Percentiles rank a stretch among this genome's conserved stretches.
phyloP scores from a whole-genome alignment of 2,329 filamentous ascomycete species.

The Coniochaeta hoffmannii region DNA sequence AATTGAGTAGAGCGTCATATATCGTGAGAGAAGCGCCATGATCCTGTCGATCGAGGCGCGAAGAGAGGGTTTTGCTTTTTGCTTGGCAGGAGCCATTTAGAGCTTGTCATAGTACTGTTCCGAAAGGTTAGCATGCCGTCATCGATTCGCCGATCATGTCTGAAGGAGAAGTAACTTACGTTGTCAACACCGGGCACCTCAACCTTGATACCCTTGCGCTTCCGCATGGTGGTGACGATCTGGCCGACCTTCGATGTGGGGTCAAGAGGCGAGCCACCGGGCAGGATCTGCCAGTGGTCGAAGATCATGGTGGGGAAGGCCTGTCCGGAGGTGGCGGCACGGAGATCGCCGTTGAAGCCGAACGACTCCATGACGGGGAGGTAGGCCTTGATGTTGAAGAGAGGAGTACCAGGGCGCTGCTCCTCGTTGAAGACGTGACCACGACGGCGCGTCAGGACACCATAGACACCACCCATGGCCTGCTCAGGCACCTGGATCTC shows the following conservation, averaged over 20 bases:
- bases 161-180: constrained; percentile 54
- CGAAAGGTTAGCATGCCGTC: constrained; percentile 27
- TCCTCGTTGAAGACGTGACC: constrained; percentile 99
- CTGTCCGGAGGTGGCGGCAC: constrained; percentile 87
- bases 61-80: constrained; percentile 34
- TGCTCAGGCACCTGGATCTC: constrained; percentile 98
- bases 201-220: constrained; percentile 99
- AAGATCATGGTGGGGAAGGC: constrained; percentile 99
- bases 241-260: constrained; percentile 70
- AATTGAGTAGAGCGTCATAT: constrained; percentile 9
- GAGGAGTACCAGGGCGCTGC: constrained; percentile 96
- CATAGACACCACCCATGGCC: constrained; percentile 99
- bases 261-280: constrained; percentile 90
- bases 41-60: constrained; percentile 34
- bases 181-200: constrained; percentile 89
- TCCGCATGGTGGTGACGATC: constrained; percentile 84
- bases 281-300: constrained; percentile 96
- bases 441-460: constrained; percentile 94
- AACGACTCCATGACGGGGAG: constrained; percentile 33
- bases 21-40: constrained; percentile 20
- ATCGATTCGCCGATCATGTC: neutral
- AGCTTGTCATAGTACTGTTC: constrained; percentile 96
- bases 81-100: constrained; percentile 51
- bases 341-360: constrained; percentile 97
- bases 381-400: constrained; percentile 76